Base-by-base conservation (phyloP, 208 protist species). In the Blastocrithidia nonstop region DNA sequence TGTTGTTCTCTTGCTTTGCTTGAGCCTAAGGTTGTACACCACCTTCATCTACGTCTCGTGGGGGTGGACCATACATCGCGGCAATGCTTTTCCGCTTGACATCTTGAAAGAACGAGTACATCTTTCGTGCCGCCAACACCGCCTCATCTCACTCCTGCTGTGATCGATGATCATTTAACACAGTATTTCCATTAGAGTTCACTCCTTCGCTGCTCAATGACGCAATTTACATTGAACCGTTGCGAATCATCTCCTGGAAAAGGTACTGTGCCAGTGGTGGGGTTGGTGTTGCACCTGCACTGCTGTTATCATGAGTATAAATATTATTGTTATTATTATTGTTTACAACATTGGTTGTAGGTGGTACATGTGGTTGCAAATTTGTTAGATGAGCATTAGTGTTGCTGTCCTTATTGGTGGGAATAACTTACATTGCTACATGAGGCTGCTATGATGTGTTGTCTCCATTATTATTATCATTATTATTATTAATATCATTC, bases 71-170 rank as follows among this genome's bases (percentile, higher is more conserved):
- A n/a, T n/a, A 19, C 8, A 26, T 26, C 5, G 40, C 5, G 25
- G 11, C n/a, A 6, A 26, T 20, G 4, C 25, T 9, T 5, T 25
- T 27, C 9, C 5, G n/a, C 2, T 55, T 9, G 0, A 54, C 53
- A 20, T 56, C 47, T 6, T 55, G 50, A 25, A 79, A 84, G 35
- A 71, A 76, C 25, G 24, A 23, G 35, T 68, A 81, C 76, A 86
- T 86, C 40, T 58, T 23, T 20, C 40, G 48, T 0, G 76, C 76
- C 52, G 61, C 44, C 21, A 36, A 26, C 49, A 70, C 57, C 16
- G 66, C 64, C 8, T 43, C 53, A 9, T 69, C 51, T 71, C 71
- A 81, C 40, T 77, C 58, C 15, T 32, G 37, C 38, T 64, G 55
- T 15, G 48, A 49, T 37, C n/a, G n/a, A n/a, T n/a, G n/a, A n/a